Conservation (phyloP, 2,329 filamentous ascomycete species). For the Purpureocillium takamizusanense region DNA sequence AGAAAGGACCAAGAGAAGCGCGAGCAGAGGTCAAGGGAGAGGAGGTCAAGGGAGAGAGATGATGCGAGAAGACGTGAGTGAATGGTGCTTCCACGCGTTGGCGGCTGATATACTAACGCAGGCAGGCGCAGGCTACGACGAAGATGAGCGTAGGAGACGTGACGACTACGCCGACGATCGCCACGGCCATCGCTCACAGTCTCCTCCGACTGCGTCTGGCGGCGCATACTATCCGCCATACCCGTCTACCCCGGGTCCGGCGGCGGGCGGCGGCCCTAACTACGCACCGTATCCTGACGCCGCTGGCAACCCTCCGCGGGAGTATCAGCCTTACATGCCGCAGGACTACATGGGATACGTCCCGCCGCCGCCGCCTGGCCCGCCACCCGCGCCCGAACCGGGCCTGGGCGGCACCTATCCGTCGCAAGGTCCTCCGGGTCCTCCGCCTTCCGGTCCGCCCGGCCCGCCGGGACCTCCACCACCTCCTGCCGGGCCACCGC, state of each 20-base stretch:
- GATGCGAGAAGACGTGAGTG: conserved; percentile 14
- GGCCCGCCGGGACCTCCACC: conserved; percentile 16
- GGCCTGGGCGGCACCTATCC: conserved; percentile 9
- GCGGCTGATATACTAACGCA: conserved; percentile 1
- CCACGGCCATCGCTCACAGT: conserved; percentile 27
- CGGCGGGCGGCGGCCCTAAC: conserved; percentile 5
- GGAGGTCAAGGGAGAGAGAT: conserved; percentile 23
- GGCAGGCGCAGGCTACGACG: conserved; percentile 23
- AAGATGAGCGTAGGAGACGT: conserved; percentile 25
- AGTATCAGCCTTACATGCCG: conserved; percentile 32
- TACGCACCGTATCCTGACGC: conserved; percentile 15
- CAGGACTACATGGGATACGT: conserved; percentile 32
- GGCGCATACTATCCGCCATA: conserved; percentile 39
- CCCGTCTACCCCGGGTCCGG: conserved; percentile 18
- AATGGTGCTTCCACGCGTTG: conserved; percentile 4
- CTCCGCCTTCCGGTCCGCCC: conserved; percentile 15
- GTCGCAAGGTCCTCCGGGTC: conserved; percentile 15
- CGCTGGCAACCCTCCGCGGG: conserved; percentile 16
- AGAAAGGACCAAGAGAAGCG: conserved; percentile 33
- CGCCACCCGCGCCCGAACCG: conserved; percentile 11
- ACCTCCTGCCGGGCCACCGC: conserved; percentile 23
- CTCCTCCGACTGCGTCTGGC: conserved; percentile 42
- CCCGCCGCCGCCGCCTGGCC: conserved; percentile 27
- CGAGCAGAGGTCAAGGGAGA: conserved; percentile 22
- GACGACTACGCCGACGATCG: conserved; percentile 24